Evolutionary conservation across 306 rosid species (phyloP).

Genomic region (Begonia peltatifolia): DNA sequence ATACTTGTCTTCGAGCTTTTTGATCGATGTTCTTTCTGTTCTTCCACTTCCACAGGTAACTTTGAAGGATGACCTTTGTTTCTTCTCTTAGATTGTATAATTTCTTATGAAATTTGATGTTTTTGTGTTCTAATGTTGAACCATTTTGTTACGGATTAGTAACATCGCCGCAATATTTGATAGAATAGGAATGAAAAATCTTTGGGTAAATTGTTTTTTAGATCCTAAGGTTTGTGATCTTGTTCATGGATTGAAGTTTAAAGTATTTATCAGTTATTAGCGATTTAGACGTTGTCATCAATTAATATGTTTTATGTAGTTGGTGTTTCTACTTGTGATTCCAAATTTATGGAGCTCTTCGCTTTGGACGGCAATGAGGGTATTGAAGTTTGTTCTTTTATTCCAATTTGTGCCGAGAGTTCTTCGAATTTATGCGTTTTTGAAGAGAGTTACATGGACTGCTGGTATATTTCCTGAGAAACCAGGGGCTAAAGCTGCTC

Average conservation of each 20-base stretch:
- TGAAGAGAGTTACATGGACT: conserved; percentile 4
- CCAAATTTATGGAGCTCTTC: neutral
- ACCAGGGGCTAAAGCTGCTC: conserved; percentile 12
- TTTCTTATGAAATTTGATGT: neutral
- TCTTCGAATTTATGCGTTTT: conserved; percentile 7
- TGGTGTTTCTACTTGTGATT: neutral
- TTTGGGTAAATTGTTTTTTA: no score
- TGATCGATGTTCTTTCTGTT: conserved; percentile 10
- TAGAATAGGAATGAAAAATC: no score
- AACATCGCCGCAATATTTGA: no score
- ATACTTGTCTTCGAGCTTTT: conserved; percentile 3
- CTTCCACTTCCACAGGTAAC: conserved; percentile 13
- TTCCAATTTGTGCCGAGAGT: conserved; percentile 9
- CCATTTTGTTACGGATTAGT: no score
- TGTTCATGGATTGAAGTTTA: no score
- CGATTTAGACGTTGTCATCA: no score
- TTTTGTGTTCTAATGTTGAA: no score
- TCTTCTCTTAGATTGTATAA: neutral
- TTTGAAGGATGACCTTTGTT: neutral
- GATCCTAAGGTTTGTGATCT: no score
- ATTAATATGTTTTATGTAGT: neutral
- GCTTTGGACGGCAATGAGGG: neutral
- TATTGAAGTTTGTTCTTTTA: conserved; percentile 2
- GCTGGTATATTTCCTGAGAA: neutral
- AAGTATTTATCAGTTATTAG: no score